Base-by-base conservation (phyloP, 2,329 filamentous ascomycete genomes). In the Colletotrichum horii region DNA sequence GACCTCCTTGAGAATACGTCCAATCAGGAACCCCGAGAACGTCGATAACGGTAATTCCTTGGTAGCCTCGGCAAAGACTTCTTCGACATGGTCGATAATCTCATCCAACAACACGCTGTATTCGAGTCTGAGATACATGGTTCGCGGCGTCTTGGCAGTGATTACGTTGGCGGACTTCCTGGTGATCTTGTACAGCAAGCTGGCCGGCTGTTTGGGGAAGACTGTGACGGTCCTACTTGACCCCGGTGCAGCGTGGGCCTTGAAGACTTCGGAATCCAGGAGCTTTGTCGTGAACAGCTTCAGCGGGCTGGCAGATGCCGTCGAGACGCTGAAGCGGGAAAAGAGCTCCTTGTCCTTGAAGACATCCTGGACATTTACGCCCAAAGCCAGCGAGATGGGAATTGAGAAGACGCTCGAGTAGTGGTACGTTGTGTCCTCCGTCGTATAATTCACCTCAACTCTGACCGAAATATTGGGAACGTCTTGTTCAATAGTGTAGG, bases 301-400 rank as follows among this genome's bases (percentile, higher is more conserved):
- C 12, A 98, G 83, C 0, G 97, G 97, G 34, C 93, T 93, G 28
- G 91, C 83, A 71, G 90, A 95, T 1, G 95, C 94, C 0, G 96
- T 96, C 15, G 95, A 96, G 68, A 99, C 93, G 16, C 95, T 98
- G 83, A 99, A 99, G 12, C 94, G 93, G 0, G 96, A 98, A 81
- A 97, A 97, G 0, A 98, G 88, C 0, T 92, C 89, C 9, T 92
- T 87, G 77, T 95, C 92, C 82, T 98, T 98, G 87, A 98, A 98
- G 32, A 97, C 92, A 79, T 99, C 97, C 80, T 98, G 96, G 8
- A 99, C 97, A 78, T 98, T 98, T 77, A 99, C 97, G 4, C 96
- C 96, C 5, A 99, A 89, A 0, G 95, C 95, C 6, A 99, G 88
- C 2, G 94, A 90, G 3, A 97, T 93, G 4, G 93, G 90, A 24